Percentiles rank a stretch among this genome's conserved stretches.
Conservation (phyloP, 306 rosid species). For the Cicer arietinum region DNA sequence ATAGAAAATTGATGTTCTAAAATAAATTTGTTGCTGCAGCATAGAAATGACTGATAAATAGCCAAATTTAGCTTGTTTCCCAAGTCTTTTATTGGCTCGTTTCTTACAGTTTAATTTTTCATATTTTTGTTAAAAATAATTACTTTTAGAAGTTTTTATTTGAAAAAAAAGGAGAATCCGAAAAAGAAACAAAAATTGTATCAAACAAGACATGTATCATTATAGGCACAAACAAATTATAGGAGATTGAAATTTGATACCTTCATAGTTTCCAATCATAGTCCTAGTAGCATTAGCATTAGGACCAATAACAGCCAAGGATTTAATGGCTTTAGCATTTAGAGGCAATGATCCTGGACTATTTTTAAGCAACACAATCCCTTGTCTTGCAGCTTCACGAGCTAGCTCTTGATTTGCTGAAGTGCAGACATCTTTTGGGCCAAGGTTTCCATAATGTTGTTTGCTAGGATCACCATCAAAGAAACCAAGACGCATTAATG, state of each 20-base stretch:
- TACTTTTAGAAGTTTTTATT: no score
- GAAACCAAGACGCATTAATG: conserved; percentile 92
- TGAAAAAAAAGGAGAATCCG: no score
- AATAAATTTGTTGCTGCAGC: conserved; percentile 13
- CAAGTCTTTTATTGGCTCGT: neutral
- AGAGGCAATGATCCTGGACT: conserved; percentile 70
- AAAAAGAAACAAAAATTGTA: no score
- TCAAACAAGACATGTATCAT: no score
- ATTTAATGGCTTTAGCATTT: conserved; percentile 67
- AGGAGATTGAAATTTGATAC: conserved; percentile 45
- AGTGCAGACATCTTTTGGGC: conserved; percentile 98
- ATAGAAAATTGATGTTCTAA: neutral
- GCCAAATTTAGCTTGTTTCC: conserved; percentile 7
- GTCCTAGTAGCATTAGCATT: conserved; percentile 86
- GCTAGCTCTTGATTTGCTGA: conserved; percentile 70
- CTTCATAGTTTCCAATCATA: conserved; percentile 96
- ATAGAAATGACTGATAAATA: neutral
- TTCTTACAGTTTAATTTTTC: no score
- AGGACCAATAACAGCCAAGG: conserved; percentile 93
- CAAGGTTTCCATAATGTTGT: conserved; percentile 78
- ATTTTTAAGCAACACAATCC: conserved; percentile 92
- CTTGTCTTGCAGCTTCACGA: conserved; percentile 94
- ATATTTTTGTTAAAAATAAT: no score
- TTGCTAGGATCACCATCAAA: conserved; percentile 90
- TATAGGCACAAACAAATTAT: neutral